These are phyloP conservation scores for Pseudomonodictys pantanalensis DNA, from an alignment of 495 filamentous ascomycete species.

Conservation along the genomic window DNA sequence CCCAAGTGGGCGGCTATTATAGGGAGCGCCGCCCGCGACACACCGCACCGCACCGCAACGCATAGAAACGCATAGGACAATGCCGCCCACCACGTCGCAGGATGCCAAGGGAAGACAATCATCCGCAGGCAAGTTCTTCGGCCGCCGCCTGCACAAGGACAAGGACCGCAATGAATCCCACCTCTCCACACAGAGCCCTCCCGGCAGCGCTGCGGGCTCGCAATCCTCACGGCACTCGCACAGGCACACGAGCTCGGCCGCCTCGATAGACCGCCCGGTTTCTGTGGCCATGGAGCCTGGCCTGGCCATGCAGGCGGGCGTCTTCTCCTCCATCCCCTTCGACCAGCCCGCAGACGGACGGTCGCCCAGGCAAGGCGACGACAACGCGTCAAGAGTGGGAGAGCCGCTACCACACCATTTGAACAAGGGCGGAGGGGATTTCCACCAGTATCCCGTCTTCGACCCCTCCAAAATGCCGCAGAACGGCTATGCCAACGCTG, in stretches of 20 bases:
- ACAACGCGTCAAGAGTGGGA: conserved; percentile 61
- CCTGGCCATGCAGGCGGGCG: conserved; percentile 73
- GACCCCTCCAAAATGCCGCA: conserved; percentile 50
- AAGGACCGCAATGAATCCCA: conserved; percentile 51
- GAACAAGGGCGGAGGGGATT: conserved; percentile 74
- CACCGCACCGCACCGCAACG: neutral
- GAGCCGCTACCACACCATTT: conserved; percentile 79
- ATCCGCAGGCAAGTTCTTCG: conserved; percentile 83
- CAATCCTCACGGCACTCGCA: conserved; percentile 78
- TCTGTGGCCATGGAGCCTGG: conserved; percentile 51
- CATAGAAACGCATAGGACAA: neutral
- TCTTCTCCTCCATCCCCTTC: conserved; percentile 88
- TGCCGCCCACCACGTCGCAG: conserved; percentile 53
- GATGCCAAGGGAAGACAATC: conserved; percentile 76
- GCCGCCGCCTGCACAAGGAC: conserved; percentile 72
- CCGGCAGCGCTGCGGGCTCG: conserved; percentile 61
- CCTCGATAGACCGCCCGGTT: conserved; percentile 63
- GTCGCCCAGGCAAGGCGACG: conserved; percentile 48
- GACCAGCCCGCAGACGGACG: conserved; percentile 50
- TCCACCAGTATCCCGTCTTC: conserved; percentile 84
- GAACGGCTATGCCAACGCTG: conserved; percentile 56
- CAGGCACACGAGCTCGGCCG: conserved; percentile 74
- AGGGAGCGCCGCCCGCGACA: neutral
- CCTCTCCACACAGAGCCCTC: conserved; percentile 50
- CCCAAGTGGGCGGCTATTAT: neutral